Evolutionary conservation across 2,329 filamentous ascomycete species (phyloP).

Genomic region (Penicillium sumatraense): DNA sequence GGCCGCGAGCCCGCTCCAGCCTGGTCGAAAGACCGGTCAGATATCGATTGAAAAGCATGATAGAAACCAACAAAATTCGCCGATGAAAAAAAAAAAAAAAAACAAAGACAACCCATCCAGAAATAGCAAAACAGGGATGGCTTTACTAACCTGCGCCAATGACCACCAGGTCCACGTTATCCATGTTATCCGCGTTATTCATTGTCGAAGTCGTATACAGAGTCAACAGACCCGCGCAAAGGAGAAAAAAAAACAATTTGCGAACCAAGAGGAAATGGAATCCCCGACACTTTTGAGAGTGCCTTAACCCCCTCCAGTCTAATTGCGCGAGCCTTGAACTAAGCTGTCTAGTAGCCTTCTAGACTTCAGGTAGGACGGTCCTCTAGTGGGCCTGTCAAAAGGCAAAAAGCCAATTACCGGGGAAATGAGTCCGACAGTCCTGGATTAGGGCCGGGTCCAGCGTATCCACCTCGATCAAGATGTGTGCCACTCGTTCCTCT

Average conservation of each 20-base stretch:
- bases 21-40: conserved; percentile 46
- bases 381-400: conserved; percentile 2
- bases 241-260: background rate
- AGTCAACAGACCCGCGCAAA: background rate
- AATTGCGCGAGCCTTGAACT: background rate
- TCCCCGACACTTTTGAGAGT: background rate
- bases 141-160: conserved; percentile 32
- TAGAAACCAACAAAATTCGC: background rate
- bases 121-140: background rate
- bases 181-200: conserved; percentile 36
- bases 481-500: background rate
- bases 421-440: conserved; percentile 5
- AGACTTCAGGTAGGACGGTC: conserved; percentile 1
- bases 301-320: background rate
- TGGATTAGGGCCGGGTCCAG: conserved; percentile 7
- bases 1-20: conserved; percentile 62
- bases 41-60: conserved; percentile 3
- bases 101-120: background rate
- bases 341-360: background rate
- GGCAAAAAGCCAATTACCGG: conserved; percentile 9
- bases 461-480: background rate
- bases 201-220: conserved; percentile 17
- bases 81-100: background rate
- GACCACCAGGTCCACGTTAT: conserved; percentile 34
- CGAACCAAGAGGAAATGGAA: background rate